phyloP scores from a whole-genome alignment of 805 yeast genomes.

The Torulaspora quercuum region DNA sequence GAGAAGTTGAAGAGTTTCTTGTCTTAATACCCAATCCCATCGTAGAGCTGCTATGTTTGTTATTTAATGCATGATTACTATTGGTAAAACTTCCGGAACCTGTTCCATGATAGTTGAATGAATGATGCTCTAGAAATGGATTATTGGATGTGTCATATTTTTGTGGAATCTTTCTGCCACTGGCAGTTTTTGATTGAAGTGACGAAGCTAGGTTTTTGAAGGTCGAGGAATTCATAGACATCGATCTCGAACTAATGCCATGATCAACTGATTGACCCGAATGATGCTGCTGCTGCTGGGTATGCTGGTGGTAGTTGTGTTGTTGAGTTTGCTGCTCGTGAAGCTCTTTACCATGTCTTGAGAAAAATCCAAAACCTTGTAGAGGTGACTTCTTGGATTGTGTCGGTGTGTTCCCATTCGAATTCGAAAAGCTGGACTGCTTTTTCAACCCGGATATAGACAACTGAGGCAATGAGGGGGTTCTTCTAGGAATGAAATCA shows the following conservation, averaged over 20 bases:
- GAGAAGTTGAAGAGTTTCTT: slow-evolving; percentile 45
- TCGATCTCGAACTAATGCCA: slow-evolving; percentile 27
- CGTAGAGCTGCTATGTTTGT: slow-evolving; percentile 12
- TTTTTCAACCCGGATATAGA: slow-evolving; percentile 29
- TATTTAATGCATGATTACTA: slow-evolving; percentile 10
- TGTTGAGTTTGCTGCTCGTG: slow-evolving; percentile 23
- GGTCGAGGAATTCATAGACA: slow-evolving; percentile 37
- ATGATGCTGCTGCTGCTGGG: slow-evolving; percentile 12
- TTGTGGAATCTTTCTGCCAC: slow-evolving; percentile 47
- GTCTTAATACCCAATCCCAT: slow-evolving; percentile 43
- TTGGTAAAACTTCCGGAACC: slow-evolving; percentile 6
- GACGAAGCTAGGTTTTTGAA: slow-evolving; percentile 34
- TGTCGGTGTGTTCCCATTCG: slow-evolving; percentile 21
- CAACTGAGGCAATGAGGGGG: slow-evolving; percentile 34
- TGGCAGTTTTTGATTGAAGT: slow-evolving; percentile 39
- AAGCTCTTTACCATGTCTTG: slow-evolving; percentile 30
- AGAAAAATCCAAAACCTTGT: slow-evolving; percentile 34
- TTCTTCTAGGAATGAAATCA: slow-evolving; percentile 24
- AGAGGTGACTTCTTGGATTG: slow-evolving; percentile 33
- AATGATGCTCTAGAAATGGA: slow-evolving; percentile 24
- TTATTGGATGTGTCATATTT: slow-evolving; percentile 38
- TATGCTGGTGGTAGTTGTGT: slow-evolving; percentile 20
- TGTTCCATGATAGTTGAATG: slow-evolving; percentile 13
- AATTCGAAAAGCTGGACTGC: slow-evolving; percentile 24
- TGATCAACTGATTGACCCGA: slow-evolving; percentile 15